Conservation (phyloP, 2,329 filamentous ascomycete species). For the Metarhizium rileyi region DNA sequence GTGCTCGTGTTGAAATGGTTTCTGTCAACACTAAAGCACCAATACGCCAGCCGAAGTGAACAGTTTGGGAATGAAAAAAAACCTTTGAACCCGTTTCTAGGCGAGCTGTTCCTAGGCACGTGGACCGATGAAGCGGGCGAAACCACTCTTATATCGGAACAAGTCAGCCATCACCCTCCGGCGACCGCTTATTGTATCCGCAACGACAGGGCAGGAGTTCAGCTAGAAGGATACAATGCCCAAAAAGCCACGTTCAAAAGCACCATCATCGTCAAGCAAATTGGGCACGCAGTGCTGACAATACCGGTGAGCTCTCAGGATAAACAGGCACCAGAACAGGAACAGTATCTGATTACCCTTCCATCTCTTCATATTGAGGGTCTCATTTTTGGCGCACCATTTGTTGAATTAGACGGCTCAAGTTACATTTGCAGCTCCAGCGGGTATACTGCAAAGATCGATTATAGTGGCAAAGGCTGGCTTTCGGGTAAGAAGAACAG, state of each 20-base stretch:
- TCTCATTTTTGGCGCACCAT: conserved; percentile 75
- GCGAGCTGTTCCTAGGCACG: conserved; percentile 84
- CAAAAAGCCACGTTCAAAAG: conserved; percentile 92
- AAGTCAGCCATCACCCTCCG: conserved; percentile 90
- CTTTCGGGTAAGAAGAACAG: conserved; percentile 92
- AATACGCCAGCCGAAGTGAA: conserved; percentile 67
- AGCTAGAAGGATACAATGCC: conserved; percentile 81
- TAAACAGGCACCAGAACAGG: conserved; percentile 32
- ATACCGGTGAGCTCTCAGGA: conserved; percentile 41
- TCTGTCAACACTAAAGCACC: conserved; percentile 82
- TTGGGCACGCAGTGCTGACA: conserved; percentile 78
- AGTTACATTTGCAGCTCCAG: conserved; percentile 80
- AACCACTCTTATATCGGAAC: conserved; percentile 83
- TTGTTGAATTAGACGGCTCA: conserved; percentile 79
- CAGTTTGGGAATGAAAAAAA: conserved; percentile 89
- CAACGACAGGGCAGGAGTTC: conserved; percentile 74
- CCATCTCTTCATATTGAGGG: conserved; percentile 90
- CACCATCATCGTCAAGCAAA: conserved; percentile 91
- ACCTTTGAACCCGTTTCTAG: conserved; percentile 90
- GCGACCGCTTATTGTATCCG: conserved; percentile 90
- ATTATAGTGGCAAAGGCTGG: conserved; percentile 93
- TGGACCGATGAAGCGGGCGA: conserved; percentile 78
- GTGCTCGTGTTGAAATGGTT: conserved; percentile 95
- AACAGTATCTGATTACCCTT: conserved; percentile 84
- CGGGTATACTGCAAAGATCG: conserved; percentile 80